Evolutionary conservation across 2,329 filamentous ascomycete genomes (phyloP), one percentile per base, ranked within the genome.

Genomic region (Xylaria sp.): DNA sequence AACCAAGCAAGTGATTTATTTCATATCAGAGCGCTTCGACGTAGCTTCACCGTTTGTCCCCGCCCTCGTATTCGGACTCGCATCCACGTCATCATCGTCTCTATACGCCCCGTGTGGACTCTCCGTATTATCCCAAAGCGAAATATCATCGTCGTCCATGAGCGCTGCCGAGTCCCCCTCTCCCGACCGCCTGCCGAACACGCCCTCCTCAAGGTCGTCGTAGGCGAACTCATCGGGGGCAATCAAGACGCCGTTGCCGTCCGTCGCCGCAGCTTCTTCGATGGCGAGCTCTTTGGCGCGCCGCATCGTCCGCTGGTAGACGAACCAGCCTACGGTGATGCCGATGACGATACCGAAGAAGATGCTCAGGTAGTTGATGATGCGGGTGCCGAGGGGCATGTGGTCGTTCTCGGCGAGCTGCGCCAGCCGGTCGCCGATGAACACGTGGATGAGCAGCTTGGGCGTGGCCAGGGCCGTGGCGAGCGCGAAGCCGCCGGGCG

Each of bases 391-490:
- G 2, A 87, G 81, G 69, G 92, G 90, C 95, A 98, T 98, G 74
- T 91, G 88, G 77, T 93, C 93, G 71, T 91, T 88, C 75, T 97
- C 92, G n/a, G 92, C 93, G 41, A 99, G 89, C 62, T 91, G 85
- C 54, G 93, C 94, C 18, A 99, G 84, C 65, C 94, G 88, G 76
- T 89, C 91, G 70, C 96, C 96, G 76, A 99, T 94, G 82, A 98
- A 99, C 75, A 97, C 89, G 78, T 97, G 93, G 60, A 99, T 90
- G 68, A 98, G 85, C 20, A 99, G 85, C 78, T 98, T 99, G 7
- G 96, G 96, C 15, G 86, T 89, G 12, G 94, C 90, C 18, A 95
- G 83, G 2, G 93, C 91, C 0, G 95, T 98, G 6, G 96, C 95
- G 55, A 94, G 79, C 39, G 90, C 91, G 82, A 97, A 98, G 56